Evolutionary conservation across 148 eudicot genomes (phyloP).

Genomic region (Spergularia bocconei): DNA sequence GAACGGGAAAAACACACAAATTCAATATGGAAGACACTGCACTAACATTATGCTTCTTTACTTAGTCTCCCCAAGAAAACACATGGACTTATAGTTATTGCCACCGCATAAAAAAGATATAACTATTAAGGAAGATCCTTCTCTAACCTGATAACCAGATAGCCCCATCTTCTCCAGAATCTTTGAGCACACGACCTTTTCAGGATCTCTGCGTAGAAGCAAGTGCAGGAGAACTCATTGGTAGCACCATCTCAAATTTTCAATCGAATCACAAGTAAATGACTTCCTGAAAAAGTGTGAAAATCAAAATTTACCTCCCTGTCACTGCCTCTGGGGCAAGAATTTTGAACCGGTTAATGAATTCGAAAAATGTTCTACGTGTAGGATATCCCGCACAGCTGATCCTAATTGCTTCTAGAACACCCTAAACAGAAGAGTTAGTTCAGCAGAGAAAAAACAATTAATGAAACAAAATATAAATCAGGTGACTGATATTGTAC

Average conservation of each 20-base stretch:
- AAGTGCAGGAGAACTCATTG: constrained; percentile 15
- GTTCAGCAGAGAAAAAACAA: constrained; percentile 16
- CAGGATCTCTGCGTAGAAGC: constrained; percentile 53
- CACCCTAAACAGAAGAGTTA: constrained; percentile 69
- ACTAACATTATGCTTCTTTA: neutral
- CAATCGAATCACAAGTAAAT: constrained; percentile 5
- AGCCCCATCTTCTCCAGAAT: constrained; percentile 82
- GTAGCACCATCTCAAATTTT: constrained; percentile 3
- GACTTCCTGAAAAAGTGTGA: neutral
- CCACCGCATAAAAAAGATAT: neutral
- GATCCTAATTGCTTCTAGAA: constrained; percentile 95
- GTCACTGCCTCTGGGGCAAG: constrained; percentile 76
- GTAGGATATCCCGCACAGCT: constrained; percentile 99
- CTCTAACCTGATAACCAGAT: constrained; percentile 75
- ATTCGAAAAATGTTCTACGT: constrained; percentile 76
- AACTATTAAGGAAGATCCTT: neutral
- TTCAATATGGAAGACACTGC: neutral
- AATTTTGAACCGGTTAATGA: constrained; percentile 69
- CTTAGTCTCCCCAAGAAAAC: neutral
- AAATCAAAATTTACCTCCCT: constrained; percentile 61
- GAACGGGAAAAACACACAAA: neutral
- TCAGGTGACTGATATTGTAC: constrained; percentile 34
- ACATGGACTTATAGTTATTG: neutral
- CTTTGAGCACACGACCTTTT: constrained; percentile 66
- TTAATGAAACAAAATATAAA: neutral